Conservation (phyloP, 1,284 basidiomycete species). For the Tilletia walkeri region DNA sequence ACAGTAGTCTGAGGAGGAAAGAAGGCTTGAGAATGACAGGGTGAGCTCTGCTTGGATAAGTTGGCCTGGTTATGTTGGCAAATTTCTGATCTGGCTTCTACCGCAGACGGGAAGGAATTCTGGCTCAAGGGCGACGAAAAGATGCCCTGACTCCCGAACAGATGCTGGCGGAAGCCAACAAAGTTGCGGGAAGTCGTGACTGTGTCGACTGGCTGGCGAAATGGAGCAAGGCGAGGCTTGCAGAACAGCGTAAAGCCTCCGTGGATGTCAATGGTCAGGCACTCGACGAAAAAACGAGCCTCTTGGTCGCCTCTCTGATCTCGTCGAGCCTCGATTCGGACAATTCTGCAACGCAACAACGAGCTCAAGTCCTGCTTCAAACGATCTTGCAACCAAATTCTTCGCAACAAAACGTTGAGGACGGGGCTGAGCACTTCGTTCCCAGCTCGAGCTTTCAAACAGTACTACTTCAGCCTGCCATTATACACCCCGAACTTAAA, state of each 20-base stretch:
- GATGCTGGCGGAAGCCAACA: no score
- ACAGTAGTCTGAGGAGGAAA: no score
- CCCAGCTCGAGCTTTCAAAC: neutral
- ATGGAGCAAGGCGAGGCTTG: neutral
- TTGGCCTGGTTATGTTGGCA: no score
- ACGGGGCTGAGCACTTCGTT: neutral
- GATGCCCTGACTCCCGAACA: no score
- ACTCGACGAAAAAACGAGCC: no score
- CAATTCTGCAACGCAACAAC: neutral
- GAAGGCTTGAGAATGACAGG: no score
- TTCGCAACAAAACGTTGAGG: neutral
- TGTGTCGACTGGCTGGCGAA: neutral
- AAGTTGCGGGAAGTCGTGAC: neutral
- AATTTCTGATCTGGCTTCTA: no score
- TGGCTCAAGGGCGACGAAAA: no score
- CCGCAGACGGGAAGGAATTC: no score
- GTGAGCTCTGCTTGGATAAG: no score
- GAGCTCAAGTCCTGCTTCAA: neutral
- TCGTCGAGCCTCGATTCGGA: constrained; percentile 1
- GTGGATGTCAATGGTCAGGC: neutral
- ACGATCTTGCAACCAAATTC: neutral
- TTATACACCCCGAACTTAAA: neutral
- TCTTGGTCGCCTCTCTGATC: neutral
- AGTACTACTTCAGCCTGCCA: neutral
- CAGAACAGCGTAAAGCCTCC: neutral